Base-by-base conservation (phyloP, 495 filamentous ascomycete species). In the Penicillium atrosanguineum region DNA sequence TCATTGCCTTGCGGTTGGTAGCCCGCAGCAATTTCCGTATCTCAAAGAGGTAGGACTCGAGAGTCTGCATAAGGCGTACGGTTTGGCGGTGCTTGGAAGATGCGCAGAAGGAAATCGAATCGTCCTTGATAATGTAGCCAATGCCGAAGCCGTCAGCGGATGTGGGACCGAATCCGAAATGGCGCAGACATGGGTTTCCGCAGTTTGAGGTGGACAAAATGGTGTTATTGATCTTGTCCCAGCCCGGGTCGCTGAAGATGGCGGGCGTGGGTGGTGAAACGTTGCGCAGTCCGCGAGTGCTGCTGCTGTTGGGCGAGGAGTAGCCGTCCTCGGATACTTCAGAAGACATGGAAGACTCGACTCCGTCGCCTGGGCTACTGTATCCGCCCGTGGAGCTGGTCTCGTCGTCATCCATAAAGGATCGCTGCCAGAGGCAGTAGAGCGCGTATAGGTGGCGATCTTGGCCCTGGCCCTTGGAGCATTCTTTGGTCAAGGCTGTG, bases 101-200 rank as follows among this genome's bases (percentile, higher is more conserved):
- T 0, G 93, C 91, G 68, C 94, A 97, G 67, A 98, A 95, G 29
- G 85, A 89, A 60, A 98, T 87, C 44, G 81, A 79, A 36, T 96
- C 93, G 62, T 96, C 93, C 70, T 98, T 98, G 82, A 98, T 97
- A 61, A 98, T 97, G 71, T 98, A 98, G 12, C 94, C 94, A 50
- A 98, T 95, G 12, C 95, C 94, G 68, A 97, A 97, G 0, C 94
- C 94, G 48, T 97, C 95, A 25, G 87, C 93, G 4, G 88, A 92
- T 0, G 91, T 95, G 4, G 94, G 94, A 0, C 94, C 94, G 70
- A 98, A 98, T 11, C 94, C 94, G 61, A 98, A 98, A 44, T 96
- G 90, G 1, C 94, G 87, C 14, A 98, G 81, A n/a, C 88, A 92
- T 2, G 94, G 94, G 71, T 98, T 98, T 50, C 94, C 94, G 71